phyloP scores from a whole-genome alignment of 257 asterid species.

The Lycium ferocissimum region DNA sequence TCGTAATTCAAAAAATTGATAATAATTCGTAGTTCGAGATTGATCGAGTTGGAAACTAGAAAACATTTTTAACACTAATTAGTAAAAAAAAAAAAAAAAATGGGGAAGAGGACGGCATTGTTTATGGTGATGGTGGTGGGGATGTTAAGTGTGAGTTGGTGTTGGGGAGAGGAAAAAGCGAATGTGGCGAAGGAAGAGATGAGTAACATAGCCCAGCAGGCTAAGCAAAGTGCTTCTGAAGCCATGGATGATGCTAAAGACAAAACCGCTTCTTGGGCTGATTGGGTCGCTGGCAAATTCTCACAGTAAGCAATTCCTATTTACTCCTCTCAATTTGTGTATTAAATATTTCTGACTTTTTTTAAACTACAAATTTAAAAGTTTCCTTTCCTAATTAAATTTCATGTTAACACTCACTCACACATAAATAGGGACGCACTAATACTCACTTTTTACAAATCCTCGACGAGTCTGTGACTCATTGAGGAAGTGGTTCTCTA shows the following conservation, averaged over 20 bases:
- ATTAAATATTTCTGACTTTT: too few species aligned
- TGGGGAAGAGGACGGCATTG: slow-evolving; percentile 35
- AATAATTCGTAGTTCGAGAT: neutral
- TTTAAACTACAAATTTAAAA: too few species aligned
- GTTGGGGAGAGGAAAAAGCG: slow-evolving; percentile 36
- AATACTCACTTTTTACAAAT: too few species aligned
- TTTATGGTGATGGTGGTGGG: slow-evolving; percentile 29
- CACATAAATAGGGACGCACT: too few species aligned
- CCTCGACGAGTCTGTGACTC: neutral
- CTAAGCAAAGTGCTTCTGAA: slow-evolving; percentile 20
- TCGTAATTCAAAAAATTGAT: neutral
- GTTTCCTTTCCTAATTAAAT: too few species aligned
- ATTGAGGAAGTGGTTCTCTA: neutral
- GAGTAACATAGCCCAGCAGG: slow-evolving; percentile 18
- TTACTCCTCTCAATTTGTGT: too few species aligned
- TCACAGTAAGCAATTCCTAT: slow-evolving; percentile 47
- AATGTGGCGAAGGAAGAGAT: slow-evolving; percentile 24
- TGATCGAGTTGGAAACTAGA: neutral
- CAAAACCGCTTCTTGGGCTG: slow-evolving; percentile 51
- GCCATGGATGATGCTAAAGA: slow-evolving; percentile 44
- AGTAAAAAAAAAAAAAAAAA: neutral
- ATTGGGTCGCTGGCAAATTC: slow-evolving; percentile 54
- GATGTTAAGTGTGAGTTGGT: slow-evolving; percentile 13
- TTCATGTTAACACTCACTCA: too few species aligned
- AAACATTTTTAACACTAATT: neutral